phyloP scores from a whole-genome alignment of 768 basidiomycete species.

The Lanmaoa rubissima region DNA sequence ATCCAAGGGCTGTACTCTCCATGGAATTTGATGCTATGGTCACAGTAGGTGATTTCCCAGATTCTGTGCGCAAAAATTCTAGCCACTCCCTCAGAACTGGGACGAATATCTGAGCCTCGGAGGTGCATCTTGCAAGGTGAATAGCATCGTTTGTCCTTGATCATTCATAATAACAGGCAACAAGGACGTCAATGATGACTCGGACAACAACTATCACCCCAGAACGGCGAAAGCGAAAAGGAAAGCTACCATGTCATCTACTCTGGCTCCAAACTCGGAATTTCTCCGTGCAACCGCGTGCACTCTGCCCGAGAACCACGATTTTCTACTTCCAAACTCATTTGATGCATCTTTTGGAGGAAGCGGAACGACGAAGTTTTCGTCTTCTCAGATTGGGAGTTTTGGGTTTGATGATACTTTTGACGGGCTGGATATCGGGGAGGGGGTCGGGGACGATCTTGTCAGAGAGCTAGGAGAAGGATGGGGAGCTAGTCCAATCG shows the following conservation, averaged over 20 bases:
- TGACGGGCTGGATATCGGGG: conserved; percentile 57
- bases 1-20: conserved; percentile 47
- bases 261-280: conserved; percentile 37
- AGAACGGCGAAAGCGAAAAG: conserved; percentile 25
- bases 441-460: conserved; percentile 68
- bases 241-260: conserved; percentile 26
- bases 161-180: conserved; percentile 2
- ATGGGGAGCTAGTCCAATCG: conserved; percentile 45
- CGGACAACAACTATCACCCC: conserved; percentile 55
- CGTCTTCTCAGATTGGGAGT: conserved; percentile 55
- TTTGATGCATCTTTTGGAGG: conserved; percentile 60
- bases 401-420: conserved; percentile 55
- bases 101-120: conserved; percentile 55
- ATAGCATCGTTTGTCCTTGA: not conserved
- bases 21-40: conserved; percentile 68
- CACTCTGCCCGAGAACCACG: conserved; percentile 71
- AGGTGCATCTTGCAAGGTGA: conserved; percentile 31
- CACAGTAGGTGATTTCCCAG: conserved; percentile 41
- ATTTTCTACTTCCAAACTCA: conserved; percentile 62
- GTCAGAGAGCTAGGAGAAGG: conserved; percentile 72
- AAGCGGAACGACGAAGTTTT: conserved; percentile 34
- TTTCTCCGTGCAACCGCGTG: conserved; percentile 50
- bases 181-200: conserved; percentile 29
- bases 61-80: not conserved
- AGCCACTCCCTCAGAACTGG: conserved; percentile 48